Base-by-base conservation (phyloP, 2,329 filamentous ascomycete species). In the Neocucurbitaria cava region DNA sequence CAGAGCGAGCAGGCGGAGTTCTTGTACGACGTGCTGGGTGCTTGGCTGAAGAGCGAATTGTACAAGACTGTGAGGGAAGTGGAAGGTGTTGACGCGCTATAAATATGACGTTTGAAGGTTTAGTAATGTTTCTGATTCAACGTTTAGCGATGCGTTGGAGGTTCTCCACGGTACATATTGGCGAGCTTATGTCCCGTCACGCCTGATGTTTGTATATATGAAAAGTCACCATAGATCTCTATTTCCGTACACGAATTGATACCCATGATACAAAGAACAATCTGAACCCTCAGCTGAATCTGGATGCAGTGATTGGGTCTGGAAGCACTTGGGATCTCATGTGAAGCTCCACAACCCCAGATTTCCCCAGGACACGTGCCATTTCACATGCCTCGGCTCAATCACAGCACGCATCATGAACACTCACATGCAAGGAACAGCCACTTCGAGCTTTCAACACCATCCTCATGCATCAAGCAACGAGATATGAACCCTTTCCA, bases 31-130 rank as follows among this genome's bases (percentile, higher is more conserved):
- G 60, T 69, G 11, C 54, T 74, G 3, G 70, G 71, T 30, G 62
- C 66, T 24, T 74, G 71, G 71, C 46, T 74, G 43, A 70, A 71
- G 63, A 69, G 59, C 40, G 65, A 72, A 54, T 49, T 72, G 44
- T 64, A 61, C 48, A 71, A 64, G 61, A 72, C 67, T 23, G 45
- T 69, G 17, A 56, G 57, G 40, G 59, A 71, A 46, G 62, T 73
- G 6, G 62, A 64, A 46, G 56, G 58, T 38, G 51, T 17, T 39
- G 46, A 50, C n/a, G 28, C 54, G 31, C 0, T 42, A 33, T 52
- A 10, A 47, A 2, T 28, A 35, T 46, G 17, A 21, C 44, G 15
- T 45, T 21, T n/a, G n/a, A 18, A 41, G 15, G 15, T n/a, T 15
- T 15, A 39, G 11, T 28, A 30, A 20, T 36, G 20, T 26, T 23